Evolutionary conservation across 305 asterid genomes (phyloP).

Genomic region (Rubia peregrina): DNA sequence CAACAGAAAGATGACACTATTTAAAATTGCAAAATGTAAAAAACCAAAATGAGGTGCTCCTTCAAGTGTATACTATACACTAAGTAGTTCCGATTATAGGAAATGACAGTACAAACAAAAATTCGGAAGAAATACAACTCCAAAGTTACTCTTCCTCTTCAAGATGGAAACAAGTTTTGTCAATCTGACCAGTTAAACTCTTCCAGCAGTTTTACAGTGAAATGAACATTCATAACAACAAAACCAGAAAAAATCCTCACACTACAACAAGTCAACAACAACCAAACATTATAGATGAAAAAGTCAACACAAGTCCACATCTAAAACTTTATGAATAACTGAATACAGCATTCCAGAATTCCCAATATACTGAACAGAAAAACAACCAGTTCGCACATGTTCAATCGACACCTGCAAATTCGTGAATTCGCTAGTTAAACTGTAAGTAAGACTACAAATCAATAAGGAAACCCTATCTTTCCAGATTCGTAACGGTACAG

Average conservation of each 20-base stretch:
- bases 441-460: neutral
- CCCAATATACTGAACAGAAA: neutral
- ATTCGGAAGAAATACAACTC: neutral
- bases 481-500: neutral
- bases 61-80: neutral
- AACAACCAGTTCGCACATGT: neutral
- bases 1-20: neutral
- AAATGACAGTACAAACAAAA: neutral
- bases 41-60: neutral
- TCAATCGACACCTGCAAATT: neutral
- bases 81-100: neutral
- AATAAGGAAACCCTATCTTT: slow-evolving; percentile 4
- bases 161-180: neutral
- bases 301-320: neutral
- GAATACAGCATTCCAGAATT: neutral
- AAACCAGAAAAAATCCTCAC: neutral
- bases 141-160: neutral
- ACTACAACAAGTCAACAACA: neutral
- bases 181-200: neutral
- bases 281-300: neutral
- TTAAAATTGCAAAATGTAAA: neutral
- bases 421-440: neutral
- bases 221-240: neutral
- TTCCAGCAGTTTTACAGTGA: neutral
- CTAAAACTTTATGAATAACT: no score